Evolutionary conservation across 2,329 filamentous ascomycete genomes (phyloP).

Genomic region (Xylariaceae sp.): DNA sequence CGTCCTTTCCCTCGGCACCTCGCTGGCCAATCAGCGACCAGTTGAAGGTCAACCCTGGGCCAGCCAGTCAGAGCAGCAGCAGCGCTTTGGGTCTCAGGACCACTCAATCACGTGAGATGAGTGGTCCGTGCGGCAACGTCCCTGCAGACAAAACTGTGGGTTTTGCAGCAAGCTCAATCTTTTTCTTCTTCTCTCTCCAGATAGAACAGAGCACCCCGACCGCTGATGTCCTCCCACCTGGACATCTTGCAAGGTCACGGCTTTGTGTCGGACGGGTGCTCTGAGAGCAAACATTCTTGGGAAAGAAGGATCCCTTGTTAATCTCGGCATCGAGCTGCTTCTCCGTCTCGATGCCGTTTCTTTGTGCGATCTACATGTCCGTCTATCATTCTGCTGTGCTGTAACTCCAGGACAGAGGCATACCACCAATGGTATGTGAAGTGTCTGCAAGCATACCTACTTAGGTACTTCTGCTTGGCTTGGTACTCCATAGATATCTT

Average conservation of each 20-base stretch:
- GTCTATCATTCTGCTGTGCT: too few species aligned
- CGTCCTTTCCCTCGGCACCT: slow-evolving; percentile 14
- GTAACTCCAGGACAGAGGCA: too few species aligned
- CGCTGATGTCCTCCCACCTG: slow-evolving; percentile 13
- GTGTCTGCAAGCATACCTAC: too few species aligned
- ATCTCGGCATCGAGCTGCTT: slow-evolving; percentile 27
- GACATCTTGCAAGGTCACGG: slow-evolving; percentile 19
- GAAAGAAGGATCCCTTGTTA: slow-evolving; percentile 31
- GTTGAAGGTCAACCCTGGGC: slow-evolving; percentile 10
- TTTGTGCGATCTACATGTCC: slow-evolving; percentile 30
- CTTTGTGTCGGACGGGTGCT: slow-evolving; percentile 19
- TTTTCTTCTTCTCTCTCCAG: slow-evolving; percentile 33
- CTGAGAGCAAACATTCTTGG: slow-evolving; percentile 27
- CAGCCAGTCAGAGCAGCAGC: not conserved
- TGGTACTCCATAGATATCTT: too few species aligned
- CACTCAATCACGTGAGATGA: slow-evolving; percentile 8
- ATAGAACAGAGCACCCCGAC: slow-evolving; percentile 43
- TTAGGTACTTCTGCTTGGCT: too few species aligned
- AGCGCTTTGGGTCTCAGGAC: not conserved
- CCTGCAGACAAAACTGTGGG: not conserved
- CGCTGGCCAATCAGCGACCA: slow-evolving; percentile 13
- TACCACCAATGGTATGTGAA: too few species aligned
- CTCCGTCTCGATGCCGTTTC: slow-evolving; percentile 28
- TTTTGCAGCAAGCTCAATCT: slow-evolving; percentile 7
- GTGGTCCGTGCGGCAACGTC: slow-evolving; percentile 14